Evolutionary conservation across 805 yeast genomes (phyloP).

Genomic region (Nakazawaea siamensis): DNA sequence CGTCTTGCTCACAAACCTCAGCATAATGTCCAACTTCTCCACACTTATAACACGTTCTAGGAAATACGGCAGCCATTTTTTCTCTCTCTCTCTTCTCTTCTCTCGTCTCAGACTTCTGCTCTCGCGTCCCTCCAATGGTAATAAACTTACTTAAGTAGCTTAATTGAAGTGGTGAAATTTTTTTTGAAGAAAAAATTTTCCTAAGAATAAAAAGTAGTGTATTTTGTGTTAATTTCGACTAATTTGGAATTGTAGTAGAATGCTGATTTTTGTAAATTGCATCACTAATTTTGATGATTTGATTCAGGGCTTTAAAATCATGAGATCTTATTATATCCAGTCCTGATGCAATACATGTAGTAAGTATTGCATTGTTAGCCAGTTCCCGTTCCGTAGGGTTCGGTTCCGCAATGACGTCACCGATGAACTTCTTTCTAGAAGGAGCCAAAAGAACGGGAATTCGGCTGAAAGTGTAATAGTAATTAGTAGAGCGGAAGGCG

Average conservation of each 20-base stretch:
- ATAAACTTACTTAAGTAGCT: constrained; percentile 1
- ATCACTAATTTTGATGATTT: constrained; percentile 16
- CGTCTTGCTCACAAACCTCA: constrained; percentile 76
- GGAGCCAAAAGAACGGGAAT: constrained; percentile 78
- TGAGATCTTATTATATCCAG: constrained; percentile 85
- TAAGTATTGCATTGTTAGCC: constrained; percentile 71
- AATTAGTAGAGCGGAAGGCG: constrained; percentile 22
- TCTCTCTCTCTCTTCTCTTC: constrained; percentile 1
- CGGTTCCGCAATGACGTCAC: constrained; percentile 53
- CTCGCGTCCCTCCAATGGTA: neutral
- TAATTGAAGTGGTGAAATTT: too few species aligned
- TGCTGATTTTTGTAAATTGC: too few species aligned
- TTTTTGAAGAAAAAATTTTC: too few species aligned
- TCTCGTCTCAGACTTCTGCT: constrained; percentile 3
- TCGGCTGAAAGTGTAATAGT: constrained; percentile 36
- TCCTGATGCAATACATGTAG: constrained; percentile 65
- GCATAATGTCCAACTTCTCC: constrained; percentile 91
- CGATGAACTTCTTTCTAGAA: constrained; percentile 82
- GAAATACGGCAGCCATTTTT: constrained; percentile 23
- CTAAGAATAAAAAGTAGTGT: too few species aligned
- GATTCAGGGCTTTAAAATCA: constrained; percentile 52
- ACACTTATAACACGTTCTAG: constrained; percentile 83
- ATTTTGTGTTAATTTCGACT: too few species aligned
- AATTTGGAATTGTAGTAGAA: too few species aligned
- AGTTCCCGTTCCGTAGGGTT: constrained; percentile 48